Conservation (phyloP, 2,329 filamentous ascomycete species). For the Fusarium continuum region DNA sequence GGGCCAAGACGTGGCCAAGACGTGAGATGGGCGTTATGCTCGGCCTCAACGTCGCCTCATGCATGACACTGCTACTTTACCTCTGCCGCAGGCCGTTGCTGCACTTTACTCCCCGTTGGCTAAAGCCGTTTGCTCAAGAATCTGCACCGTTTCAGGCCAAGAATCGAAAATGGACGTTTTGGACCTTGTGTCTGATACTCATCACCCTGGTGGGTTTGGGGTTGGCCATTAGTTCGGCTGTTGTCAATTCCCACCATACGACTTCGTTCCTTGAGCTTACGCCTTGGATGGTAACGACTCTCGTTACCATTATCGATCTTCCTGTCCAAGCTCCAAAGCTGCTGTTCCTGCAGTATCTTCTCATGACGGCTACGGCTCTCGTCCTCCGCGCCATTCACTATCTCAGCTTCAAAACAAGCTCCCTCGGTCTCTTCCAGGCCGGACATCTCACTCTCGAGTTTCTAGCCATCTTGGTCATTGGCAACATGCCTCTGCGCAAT, state of each 20-base stretch:
- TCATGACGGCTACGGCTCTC: slow-evolving; percentile 47
- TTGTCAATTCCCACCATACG: slow-evolving; percentile 43
- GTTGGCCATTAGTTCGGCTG: slow-evolving; percentile 45
- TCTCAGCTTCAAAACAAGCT: slow-evolving; percentile 36
- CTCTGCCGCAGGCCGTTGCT: slow-evolving; percentile 40
- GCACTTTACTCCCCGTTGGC: slow-evolving; percentile 51
- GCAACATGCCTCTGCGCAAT: slow-evolving; percentile 51
- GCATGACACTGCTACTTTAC: slow-evolving; percentile 46
- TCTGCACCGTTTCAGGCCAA: slow-evolving; percentile 35
- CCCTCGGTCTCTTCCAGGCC: slow-evolving; percentile 37
- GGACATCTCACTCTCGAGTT: slow-evolving; percentile 36
- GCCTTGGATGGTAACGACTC: slow-evolving; percentile 52
- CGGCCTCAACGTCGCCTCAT: slow-evolving; percentile 38
- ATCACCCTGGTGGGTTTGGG: slow-evolving; percentile 49
- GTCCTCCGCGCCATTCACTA: slow-evolving; percentile 46
- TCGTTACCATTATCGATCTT: slow-evolving; percentile 51
- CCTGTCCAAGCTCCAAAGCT: slow-evolving; percentile 55
- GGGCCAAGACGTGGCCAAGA: slow-evolving; percentile 5
- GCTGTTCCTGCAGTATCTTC: slow-evolving; percentile 52
- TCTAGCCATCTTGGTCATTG: slow-evolving; percentile 45
- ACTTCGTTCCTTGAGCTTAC: slow-evolving; percentile 47
- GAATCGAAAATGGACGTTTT: slow-evolving; percentile 50
- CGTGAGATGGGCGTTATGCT: slow-evolving; percentile 33
- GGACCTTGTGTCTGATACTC: slow-evolving; percentile 50
- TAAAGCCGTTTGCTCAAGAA: slow-evolving; percentile 56